phyloP scores from a whole-genome alignment of 495 filamentous ascomycete genomes.

The Terfezia claveryi region DNA sequence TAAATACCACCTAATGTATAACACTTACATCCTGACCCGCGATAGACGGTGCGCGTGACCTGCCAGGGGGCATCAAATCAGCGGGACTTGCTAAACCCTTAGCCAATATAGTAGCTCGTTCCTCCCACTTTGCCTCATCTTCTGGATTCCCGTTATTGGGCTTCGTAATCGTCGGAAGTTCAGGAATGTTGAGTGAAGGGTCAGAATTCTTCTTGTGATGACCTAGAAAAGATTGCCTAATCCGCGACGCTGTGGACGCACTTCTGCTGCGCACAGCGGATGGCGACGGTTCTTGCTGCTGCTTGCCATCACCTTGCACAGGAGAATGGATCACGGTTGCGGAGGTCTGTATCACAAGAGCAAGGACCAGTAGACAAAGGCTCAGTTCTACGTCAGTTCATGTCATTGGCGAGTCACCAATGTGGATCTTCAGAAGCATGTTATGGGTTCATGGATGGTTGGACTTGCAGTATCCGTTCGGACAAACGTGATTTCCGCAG shows the following conservation, averaged over 20 bases:
- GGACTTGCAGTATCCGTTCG: not conserved
- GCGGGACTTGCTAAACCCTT: slow-evolving; percentile 31
- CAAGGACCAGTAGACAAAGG: too few species aligned
- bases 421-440: not conserved
- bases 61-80: not conserved
- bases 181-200: not conserved
- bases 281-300: slow-evolving; percentile 19
- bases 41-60: not conserved
- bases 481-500: not conserved
- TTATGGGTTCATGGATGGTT: not conserved
- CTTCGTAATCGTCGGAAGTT: not conserved
- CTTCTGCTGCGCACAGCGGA: not conserved
- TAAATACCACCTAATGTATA: too few species aligned
- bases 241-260: not conserved
- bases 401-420: too few species aligned
- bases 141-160: slow-evolving; percentile 14
- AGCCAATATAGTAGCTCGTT: slow-evolving; percentile 67
- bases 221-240: not conserved
- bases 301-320: slow-evolving; percentile 2
- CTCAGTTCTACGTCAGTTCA: too few species aligned
- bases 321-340: not conserved
- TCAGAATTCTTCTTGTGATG: not conserved
- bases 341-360: not conserved
- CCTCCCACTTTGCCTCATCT: slow-evolving; percentile 51
- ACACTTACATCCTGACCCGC: too few species aligned